Base-by-base conservation (phyloP, 1,139 yeast species). In the Candida neerlandica region DNA sequence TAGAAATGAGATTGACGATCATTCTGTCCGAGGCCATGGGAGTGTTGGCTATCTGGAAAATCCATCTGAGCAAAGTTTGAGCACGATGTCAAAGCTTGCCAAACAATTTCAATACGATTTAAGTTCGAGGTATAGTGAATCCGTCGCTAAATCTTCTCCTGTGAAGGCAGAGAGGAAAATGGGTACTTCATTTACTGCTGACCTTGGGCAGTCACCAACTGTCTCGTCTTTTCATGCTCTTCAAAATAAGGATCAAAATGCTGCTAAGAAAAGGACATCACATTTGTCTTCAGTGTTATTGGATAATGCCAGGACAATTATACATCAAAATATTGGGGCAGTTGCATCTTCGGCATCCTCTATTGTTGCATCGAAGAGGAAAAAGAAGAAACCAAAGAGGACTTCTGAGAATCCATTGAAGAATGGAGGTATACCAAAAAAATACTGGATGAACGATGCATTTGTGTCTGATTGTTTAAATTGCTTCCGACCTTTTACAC, bases 371-470 rank as follows among this genome's bases (percentile, higher is more conserved):
- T 51, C 61, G 2, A 62, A 59, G 45, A 62, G 58, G 47, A 62
- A 60, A 50, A 63, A 60, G 49, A 65, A 61, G 48, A 65, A 63
- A 45, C 70, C 70, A 48, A 78, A 64, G 52, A 70, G 62, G 63
- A 66, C 66, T 47, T 73, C 78, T 2, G 74, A 75, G 45, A 77
- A 77, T 48, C 81, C 81, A 1, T 66, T 77, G 64, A 69, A 80
- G 55, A 72, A 71, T 43, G 80, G 78, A 59, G 67, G 81, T 1
- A 71, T 84, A 2, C 85, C 88, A 0, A 79, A 78, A 46, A 89
- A 87, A 60, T 89, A 87, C 62, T 89, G 96, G 96, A 89, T 89
- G 96, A 87, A 89, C 63, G 96, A 89, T 66, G 89, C 89, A 45
- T 86, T 87, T 61, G 94, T 91, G 0, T 79, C 85, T 5, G 94